Base-by-base conservation (phyloP, 2,329 filamentous ascomycete species). In the Apiospora sp. region DNA sequence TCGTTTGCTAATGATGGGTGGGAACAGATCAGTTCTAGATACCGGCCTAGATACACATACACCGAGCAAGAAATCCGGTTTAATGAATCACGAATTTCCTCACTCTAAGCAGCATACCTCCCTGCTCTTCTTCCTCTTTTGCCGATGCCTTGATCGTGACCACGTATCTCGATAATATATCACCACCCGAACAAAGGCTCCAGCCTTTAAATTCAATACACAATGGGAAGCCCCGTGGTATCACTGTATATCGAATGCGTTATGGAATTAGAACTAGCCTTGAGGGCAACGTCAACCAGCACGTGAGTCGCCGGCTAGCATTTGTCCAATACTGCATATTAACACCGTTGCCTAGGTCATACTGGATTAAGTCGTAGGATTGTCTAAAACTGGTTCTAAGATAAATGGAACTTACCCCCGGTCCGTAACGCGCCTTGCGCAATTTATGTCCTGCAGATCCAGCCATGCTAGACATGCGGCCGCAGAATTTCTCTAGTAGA, bases 1-100 rank as follows among this genome's bases (percentile, higher is more conserved):
- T 43, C 51, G 5, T 27, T 24, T 43, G 22, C 44, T 67, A 41
- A 46, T 19, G 41, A 16, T 27, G 3, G 13, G 7, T 16, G 69
- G 41, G 30, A 37, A 71, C 71, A 79, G 78, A 79, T 73, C 77
- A 78, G 71, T 79, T 79, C 74, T 79, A 79, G 77, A 79, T 75
- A 76, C 72, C 74, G 75, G 72, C 68, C 48, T 58, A 58, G 30
- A 70, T 37, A 58, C 34, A 70, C 68, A 58, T 48, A 54, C 37
- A 70, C 68, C 48, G 48, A 41, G 48, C 34, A 51, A 54, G 46
- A 27, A 27, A 44, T 70, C 68, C 68, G 68, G 43, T 51, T 41
- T 70, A 70, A 70, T 70, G 68, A 70, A 41, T 70, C 68, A 70
- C 68, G 68, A 69, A 64, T 41, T 41, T 64, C 58, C 58, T 41